phyloP scores from a whole-genome alignment of 1,284 basidiomycete genomes.

The Pseudomicrostroma phylloplanum region DNA sequence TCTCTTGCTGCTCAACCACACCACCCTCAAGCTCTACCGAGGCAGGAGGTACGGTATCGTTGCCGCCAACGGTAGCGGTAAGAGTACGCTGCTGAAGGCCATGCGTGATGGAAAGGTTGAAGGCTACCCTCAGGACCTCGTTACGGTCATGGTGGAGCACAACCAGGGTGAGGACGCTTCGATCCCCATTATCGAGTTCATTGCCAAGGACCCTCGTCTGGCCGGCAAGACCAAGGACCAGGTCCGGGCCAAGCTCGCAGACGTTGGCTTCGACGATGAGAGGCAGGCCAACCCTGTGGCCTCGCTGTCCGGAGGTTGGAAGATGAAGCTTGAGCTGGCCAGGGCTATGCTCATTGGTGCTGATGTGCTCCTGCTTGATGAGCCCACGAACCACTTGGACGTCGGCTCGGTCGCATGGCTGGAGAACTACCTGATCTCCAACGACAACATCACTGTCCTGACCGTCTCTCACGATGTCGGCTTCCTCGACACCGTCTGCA shows the following conservation, averaged over 20 bases:
- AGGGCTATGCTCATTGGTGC: constrained; percentile 55
- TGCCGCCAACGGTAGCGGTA: constrained; percentile 90
- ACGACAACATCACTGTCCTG: constrained; percentile 64
- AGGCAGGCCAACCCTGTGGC: constrained; percentile 80
- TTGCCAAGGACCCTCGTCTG: constrained; percentile 63
- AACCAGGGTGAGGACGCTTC: constrained; percentile 86
- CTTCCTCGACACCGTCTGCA: constrained; percentile 93
- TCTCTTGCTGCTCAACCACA: constrained; percentile 89
- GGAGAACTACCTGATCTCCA: constrained; percentile 65
- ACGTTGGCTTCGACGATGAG: constrained; percentile 74
- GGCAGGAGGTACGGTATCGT: constrained; percentile 87
- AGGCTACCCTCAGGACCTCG: constrained; percentile 84
- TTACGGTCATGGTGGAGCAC: constrained; percentile 93
- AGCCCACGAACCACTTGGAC: constrained; percentile 75
- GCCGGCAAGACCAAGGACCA: constrained; percentile 38
- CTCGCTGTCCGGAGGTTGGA: constrained; percentile 95
- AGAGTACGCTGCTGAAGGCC: constrained; percentile 93
- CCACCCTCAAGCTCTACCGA: constrained; percentile 79
- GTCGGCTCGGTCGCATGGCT: constrained; percentile 86
- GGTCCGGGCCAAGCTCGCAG: constrained; percentile 34
- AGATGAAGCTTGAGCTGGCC: constrained; percentile 88
- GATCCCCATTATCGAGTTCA: constrained; percentile 76
- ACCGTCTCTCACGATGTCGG: constrained; percentile 97
- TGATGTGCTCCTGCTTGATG: constrained; percentile 80
- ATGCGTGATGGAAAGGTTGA: constrained; percentile 87